phyloP scores from a whole-genome alignment of 805 yeast genomes.

The Candida sphagnicola region DNA sequence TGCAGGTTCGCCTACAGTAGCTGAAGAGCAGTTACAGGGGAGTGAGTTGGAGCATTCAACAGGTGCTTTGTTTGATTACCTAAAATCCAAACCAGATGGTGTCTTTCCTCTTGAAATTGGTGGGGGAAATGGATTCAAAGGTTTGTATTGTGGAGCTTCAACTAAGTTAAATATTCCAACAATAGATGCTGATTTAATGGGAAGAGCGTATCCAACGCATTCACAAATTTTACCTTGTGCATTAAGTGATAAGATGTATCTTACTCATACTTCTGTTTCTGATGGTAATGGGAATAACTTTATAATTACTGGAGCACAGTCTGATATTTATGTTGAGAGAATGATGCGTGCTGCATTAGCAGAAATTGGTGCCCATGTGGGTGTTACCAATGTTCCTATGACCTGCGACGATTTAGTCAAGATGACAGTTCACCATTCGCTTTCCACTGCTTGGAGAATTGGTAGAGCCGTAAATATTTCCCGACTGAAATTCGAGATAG shows the following conservation, averaged over 20 bases:
- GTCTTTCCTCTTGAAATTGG: conserved; percentile 41
- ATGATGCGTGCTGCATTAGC: conserved; percentile 39
- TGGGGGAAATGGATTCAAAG: conserved; percentile 37
- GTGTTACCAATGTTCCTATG: conserved; percentile 33
- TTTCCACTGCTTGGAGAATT: conserved; percentile 43
- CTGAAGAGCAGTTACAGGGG: conserved; percentile 40
- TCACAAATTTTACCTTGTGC: conserved; percentile 38
- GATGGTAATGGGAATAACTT: conserved; percentile 41
- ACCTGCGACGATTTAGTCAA: conserved; percentile 6
- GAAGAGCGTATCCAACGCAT: no score
- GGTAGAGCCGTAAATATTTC: conserved; percentile 42
- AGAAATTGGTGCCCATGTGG: conserved; percentile 41
- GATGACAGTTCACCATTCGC: conserved; percentile 7
- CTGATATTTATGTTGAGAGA: conserved; percentile 31
- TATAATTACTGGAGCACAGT: conserved; percentile 25
- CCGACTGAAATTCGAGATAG: conserved; percentile 32
- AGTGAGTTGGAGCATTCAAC: conserved; percentile 31
- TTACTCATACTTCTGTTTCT: conserved; percentile 22
- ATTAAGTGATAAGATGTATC: conserved; percentile 14
- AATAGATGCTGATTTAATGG: no score
- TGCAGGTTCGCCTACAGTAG: conserved; percentile 47
- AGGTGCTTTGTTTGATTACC: conserved; percentile 21
- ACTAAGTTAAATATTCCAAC: no score
- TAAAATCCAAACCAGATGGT: conserved; percentile 24
- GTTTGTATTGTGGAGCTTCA: no score